Evolutionary conservation across 2,329 filamentous ascomycete genomes (phyloP).

Genomic region (Xylariaceae sp.): DNA sequence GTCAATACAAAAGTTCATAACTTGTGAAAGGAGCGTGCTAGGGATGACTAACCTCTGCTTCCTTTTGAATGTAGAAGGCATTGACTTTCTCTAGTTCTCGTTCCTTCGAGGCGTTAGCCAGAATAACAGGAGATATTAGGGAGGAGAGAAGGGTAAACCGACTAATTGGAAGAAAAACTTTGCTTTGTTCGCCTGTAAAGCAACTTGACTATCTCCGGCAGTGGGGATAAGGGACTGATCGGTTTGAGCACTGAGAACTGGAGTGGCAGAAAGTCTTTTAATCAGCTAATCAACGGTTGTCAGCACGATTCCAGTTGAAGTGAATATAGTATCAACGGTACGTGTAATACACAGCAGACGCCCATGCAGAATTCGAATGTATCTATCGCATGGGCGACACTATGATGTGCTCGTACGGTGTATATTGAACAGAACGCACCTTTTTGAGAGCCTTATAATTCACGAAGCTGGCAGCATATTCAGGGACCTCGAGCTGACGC

Average conservation of each 20-base stretch:
- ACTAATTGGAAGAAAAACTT: constrained; percentile 98
- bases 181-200: constrained; percentile 92
- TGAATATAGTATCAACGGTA: background rate
- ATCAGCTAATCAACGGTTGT: constrained; percentile 65
- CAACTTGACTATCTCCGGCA: constrained; percentile 71
- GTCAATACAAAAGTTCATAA: constrained; percentile 14
- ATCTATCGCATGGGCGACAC: background rate
- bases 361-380: constrained; percentile 4
- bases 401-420: background rate
- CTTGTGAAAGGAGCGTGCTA: background rate
- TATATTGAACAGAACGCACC: constrained; percentile 47
- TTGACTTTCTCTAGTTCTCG: constrained; percentile 98
- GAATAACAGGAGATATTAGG: background rate
- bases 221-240: constrained; percentile 46
- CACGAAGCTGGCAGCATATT: constrained; percentile 98
- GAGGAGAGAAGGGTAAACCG: constrained; percentile 29
- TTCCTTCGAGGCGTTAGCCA: constrained; percentile 60
- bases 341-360: constrained; percentile 14
- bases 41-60: constrained; percentile 70
- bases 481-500: constrained; percentile 95
- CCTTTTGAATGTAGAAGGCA: constrained; percentile 94
- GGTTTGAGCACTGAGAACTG: constrained; percentile 72
- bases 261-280: constrained; percentile 93
- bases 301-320: constrained; percentile 21
- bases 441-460: constrained; percentile 99